These are phyloP conservation scores for Starmerella bombi DNA, from an alignment of 805 yeast genomes.

Conservation along the genomic window DNA sequence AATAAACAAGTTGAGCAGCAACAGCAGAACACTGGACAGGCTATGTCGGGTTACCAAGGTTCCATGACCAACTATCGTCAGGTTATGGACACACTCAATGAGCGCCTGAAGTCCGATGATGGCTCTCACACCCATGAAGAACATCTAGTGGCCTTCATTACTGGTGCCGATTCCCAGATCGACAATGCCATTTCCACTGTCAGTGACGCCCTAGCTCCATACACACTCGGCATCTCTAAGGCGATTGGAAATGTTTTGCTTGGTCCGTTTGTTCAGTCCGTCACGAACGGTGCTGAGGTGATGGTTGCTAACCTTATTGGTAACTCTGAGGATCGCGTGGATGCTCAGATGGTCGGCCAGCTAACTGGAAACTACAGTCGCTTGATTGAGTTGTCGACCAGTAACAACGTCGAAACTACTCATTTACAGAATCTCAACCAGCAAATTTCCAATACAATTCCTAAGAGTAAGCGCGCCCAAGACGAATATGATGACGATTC, in stretches of 20 bases:
- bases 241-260: slow-evolving; percentile 15
- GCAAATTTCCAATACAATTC: slow-evolving; percentile 13
- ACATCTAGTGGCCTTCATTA: slow-evolving; percentile 18
- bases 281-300: too few species aligned
- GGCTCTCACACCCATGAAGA: slow-evolving; percentile 15
- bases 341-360: slow-evolving; percentile 20
- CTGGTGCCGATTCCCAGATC: slow-evolving; percentile 26
- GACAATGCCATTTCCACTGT: slow-evolving; percentile 16
- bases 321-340: too few species aligned
- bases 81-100: slow-evolving; percentile 16
- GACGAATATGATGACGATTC: too few species aligned
- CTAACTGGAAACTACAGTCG: slow-evolving; percentile 19
- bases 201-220: slow-evolving; percentile 8
- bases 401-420: slow-evolving; percentile 14
- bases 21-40: neutral
- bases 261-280: slow-evolving; percentile 25
- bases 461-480: too few species aligned
- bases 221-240: slow-evolving; percentile 16
- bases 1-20: slow-evolving; percentile 1
- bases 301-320: too few species aligned
- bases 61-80: slow-evolving; percentile 16
- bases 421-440: slow-evolving; percentile 12
- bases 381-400: slow-evolving; percentile 13
- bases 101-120: slow-evolving; percentile 10
- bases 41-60: slow-evolving; percentile 14